Evolutionary conservation across 345 rosid genomes (phyloP).

Genomic region (Euphorbia tirucalli): DNA sequence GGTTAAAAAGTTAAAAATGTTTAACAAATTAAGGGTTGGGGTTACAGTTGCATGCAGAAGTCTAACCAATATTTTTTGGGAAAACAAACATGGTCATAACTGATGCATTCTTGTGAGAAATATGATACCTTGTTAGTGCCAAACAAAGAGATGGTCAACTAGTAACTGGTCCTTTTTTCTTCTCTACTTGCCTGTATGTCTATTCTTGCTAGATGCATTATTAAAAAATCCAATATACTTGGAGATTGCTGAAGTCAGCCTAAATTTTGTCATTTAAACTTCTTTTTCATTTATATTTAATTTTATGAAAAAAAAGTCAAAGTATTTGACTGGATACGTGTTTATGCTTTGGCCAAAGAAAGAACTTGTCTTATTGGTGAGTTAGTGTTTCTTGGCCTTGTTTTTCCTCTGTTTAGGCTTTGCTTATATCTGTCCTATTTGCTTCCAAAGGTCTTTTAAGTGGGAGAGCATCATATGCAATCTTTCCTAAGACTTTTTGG

Average conservation of each 20-base stretch:
- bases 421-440: neutral
- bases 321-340: neutral
- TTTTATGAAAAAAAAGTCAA: neutral
- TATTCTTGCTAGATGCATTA: neutral
- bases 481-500: neutral
- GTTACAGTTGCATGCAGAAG: neutral
- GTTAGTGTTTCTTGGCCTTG: neutral
- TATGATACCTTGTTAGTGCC: neutral
- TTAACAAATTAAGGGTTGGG: neutral
- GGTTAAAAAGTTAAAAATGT: conserved; percentile 1
- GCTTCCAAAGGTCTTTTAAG: neutral
- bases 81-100: neutral
- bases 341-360: neutral
- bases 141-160: neutral
- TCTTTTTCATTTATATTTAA: neutral
- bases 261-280: neutral
- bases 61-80: neutral
- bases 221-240: neutral
- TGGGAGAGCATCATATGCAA: neutral
- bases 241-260: neutral
- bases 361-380: neutral
- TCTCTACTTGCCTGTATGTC: neutral
- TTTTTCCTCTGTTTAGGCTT: neutral
- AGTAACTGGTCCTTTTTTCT: neutral
- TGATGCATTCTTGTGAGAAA: neutral